Evolutionary conservation across 176 grass and related monocot genomes (phyloP), one percentile per base, ranked within the genome.

Genomic region (Saccharum officinarum): DNA sequence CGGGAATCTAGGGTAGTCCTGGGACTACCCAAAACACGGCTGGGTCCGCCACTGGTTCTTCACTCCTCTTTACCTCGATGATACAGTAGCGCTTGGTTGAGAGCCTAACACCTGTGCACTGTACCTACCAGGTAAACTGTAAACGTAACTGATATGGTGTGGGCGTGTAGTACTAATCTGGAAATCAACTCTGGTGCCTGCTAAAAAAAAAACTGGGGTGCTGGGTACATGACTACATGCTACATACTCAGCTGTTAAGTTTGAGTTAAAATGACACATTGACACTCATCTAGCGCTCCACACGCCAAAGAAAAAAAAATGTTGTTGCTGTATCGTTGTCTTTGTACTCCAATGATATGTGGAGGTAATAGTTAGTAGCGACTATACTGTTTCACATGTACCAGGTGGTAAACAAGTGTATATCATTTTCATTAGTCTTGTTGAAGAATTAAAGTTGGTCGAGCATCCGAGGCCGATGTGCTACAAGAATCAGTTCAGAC

Each of bases 381-480:
- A 26, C 6, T 65, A 28, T 57, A 76, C 47, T 63, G 30, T 31
- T 40, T 40, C 6, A 40, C 22, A 4, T 83, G 54, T 62, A 52
- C 65, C 54, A 41, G 33, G 7, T 52, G 15, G 68, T 30, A 25
- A 40, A 60, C 15, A 42, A 25, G 10, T 30, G 30, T 64, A 78
- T 57, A 57, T 0, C 31, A 36, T 12, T 82, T 26, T 67, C 30
- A 55, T 67, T 38, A 63, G 30, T 64, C 37, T 7, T 41, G 31
- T 46, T 71, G 37, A 46, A 38, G 50, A 15, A 9, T 45, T 57
- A 20, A 61, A 37, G 57, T 31, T 55, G 16, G 65, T 66, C 49
- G 39, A 81, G 82, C 52, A 76, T 81, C n/a, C n/a, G 3, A 89
- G 52, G 36, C 28, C 16, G 71, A 18, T 50, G 52, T 26, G 52